Conservation (phyloP, 441 rosid genomes). For the Populus hybrid region DNA sequence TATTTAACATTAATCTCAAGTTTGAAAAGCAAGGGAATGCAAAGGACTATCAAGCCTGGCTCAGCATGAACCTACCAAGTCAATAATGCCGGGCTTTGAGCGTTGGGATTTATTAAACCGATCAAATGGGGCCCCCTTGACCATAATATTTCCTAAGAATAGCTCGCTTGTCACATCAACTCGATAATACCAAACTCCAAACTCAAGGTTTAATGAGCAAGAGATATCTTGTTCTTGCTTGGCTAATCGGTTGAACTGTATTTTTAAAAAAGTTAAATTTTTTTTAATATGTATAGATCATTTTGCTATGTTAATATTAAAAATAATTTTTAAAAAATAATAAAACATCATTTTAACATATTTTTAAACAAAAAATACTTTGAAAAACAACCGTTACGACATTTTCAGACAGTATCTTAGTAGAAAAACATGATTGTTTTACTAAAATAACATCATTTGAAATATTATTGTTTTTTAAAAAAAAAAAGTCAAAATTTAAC, state of each 20-base stretch:
- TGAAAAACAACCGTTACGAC: too few relatives aligned
- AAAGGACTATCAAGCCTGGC: neutral
- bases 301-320: rapidly evolving
- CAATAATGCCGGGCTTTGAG: neutral
- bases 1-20: neutral
- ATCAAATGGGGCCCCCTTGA: neutral
- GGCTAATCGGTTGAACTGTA: neutral
- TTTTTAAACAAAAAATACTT: too few relatives aligned
- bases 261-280: too few relatives aligned
- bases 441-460: too few relatives aligned
- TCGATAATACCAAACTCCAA: neutral
- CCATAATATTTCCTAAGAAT: neutral
- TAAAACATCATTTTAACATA: too few relatives aligned
- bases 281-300: too few relatives aligned
- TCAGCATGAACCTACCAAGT: neutral
- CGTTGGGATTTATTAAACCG: neutral
- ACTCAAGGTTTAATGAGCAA: neutral
- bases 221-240: too few relatives aligned
- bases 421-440: too few relatives aligned
- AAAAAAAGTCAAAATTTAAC: too few relatives aligned
- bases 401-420: too few relatives aligned
- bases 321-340: too few relatives aligned
- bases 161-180: neutral
- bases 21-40: neutral
- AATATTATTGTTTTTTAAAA: too few relatives aligned